A percentile compares a stretch with the other conserved stretches of the same genome.
phyloP scores from a whole-genome alignment of 2,329 filamentous ascomycete genomes.

The Plectosphaerella cucumerina region DNA sequence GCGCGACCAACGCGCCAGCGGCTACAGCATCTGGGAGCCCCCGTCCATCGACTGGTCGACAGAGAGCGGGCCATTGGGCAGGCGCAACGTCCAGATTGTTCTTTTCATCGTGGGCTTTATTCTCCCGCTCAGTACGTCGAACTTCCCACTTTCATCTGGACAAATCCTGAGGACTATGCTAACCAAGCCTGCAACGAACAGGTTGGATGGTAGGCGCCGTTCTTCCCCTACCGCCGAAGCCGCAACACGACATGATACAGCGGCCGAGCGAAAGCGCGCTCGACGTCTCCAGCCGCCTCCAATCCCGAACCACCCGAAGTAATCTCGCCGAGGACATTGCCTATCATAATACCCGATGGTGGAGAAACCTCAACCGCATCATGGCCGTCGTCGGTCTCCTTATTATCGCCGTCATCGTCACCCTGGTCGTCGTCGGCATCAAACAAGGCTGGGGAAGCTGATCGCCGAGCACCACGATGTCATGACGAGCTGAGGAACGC shows the following conservation, averaged over 20 bases:
- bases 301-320: not conserved
- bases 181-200: constrained; percentile 22
- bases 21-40: constrained; percentile 66
- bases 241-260: constrained; percentile 48
- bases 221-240: constrained; percentile 63
- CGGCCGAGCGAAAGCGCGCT: constrained; percentile 26
- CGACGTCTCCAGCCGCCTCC: constrained; percentile 19
- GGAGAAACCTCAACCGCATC: constrained; percentile 54
- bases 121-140: constrained; percentile 66
- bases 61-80: constrained; percentile 56
- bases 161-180: not conserved
- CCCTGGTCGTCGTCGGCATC: constrained; percentile 49
- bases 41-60: constrained; percentile 64
- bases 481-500: not conserved
- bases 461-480: too few species aligned
- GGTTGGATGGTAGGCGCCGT: constrained; percentile 79
- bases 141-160: constrained; percentile 12
- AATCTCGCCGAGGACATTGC: constrained; percentile 33
- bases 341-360: constrained; percentile 53
- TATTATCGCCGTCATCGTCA: constrained; percentile 46
- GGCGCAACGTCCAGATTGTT: constrained; percentile 69
- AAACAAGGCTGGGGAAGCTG: constrained; percentile 40
- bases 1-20: constrained; percentile 54
- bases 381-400: constrained; percentile 55
- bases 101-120: constrained; percentile 75